phyloP scores from a whole-genome alignment of 495 filamentous ascomycete genomes.

The Podospora bellae-mahoneyi region DNA sequence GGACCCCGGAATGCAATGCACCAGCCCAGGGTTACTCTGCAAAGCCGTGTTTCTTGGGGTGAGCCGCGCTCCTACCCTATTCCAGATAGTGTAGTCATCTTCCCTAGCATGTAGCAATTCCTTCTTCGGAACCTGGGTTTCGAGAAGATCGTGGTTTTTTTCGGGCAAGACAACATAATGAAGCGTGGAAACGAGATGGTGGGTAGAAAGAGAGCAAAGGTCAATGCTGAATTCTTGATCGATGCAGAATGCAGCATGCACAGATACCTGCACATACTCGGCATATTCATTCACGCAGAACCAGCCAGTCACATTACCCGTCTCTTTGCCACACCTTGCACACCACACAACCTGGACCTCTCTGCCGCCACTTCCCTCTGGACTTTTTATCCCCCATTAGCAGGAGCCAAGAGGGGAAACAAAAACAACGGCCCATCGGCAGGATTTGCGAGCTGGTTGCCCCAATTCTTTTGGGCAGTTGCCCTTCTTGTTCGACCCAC shows the following conservation, averaged over 20 bases:
- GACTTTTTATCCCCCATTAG: background rate
- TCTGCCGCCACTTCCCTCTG: background rate
- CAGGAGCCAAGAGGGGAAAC: no score
- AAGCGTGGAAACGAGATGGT: no score
- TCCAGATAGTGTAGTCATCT: no score
- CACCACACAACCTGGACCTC: background rate
- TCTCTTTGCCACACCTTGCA: slow-evolving; percentile 9
- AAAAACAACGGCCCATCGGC: background rate
- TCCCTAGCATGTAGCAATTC: no score
- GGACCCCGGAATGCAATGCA: background rate
- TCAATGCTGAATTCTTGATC: background rate
- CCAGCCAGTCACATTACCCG: slow-evolving; percentile 6
- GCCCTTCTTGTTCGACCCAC: background rate
- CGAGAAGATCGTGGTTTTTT: no score
- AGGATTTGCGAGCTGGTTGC: background rate
- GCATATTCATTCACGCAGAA: background rate
- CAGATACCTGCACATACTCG: background rate
- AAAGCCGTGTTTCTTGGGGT: background rate
- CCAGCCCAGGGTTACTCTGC: background rate
- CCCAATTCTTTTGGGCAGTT: background rate
- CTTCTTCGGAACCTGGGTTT: no score
- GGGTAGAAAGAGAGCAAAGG: background rate
- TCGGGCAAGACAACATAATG: no score
- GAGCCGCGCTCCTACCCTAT: no score
- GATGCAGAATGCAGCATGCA: background rate